Conservation (phyloP, 2,329 filamentous ascomycete species). For the Huntiella omanensis region DNA sequence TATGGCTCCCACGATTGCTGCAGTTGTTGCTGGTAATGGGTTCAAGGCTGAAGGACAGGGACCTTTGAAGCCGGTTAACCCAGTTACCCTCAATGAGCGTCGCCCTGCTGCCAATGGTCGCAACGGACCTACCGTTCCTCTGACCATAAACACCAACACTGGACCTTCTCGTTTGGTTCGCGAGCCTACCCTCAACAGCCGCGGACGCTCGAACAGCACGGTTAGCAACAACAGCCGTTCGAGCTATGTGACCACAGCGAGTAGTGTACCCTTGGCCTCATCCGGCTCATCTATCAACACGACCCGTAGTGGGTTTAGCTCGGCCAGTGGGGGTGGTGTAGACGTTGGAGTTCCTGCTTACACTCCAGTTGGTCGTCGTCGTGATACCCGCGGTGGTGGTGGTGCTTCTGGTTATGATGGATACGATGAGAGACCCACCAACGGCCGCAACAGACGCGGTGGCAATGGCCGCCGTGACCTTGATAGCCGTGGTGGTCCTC, state of each 20-base stretch:
- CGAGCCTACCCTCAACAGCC: not conserved
- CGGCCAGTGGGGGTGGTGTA: not conserved
- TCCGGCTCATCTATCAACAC: not conserved
- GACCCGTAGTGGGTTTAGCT: not conserved
- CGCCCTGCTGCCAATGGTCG: not conserved
- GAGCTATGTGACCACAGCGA: constrained; percentile 1
- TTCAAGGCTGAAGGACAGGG: not conserved
- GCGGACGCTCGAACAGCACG: constrained; percentile 6
- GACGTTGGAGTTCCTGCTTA: not conserved
- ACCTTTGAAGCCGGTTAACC: not conserved
- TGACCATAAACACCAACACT: constrained; percentile 1
- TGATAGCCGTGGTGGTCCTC: not conserved
- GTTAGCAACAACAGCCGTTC: constrained; percentile 4
- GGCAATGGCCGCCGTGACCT: not conserved
- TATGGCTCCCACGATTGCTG: not conserved
- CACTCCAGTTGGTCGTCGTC: not conserved
- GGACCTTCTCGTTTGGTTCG: constrained; percentile 1
- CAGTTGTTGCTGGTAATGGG: not conserved
- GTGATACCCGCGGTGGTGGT: not conserved
- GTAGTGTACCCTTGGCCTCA: not conserved
- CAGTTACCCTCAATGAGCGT: constrained; percentile 3
- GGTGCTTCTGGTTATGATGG: not conserved
- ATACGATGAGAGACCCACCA: not conserved
- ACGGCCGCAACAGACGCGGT: not conserved
- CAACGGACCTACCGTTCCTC: not conserved